These are phyloP conservation scores for Cladophialophora immunda DNA, from an alignment of 2,329 filamentous ascomycete species.

Conservation along the genomic window DNA sequence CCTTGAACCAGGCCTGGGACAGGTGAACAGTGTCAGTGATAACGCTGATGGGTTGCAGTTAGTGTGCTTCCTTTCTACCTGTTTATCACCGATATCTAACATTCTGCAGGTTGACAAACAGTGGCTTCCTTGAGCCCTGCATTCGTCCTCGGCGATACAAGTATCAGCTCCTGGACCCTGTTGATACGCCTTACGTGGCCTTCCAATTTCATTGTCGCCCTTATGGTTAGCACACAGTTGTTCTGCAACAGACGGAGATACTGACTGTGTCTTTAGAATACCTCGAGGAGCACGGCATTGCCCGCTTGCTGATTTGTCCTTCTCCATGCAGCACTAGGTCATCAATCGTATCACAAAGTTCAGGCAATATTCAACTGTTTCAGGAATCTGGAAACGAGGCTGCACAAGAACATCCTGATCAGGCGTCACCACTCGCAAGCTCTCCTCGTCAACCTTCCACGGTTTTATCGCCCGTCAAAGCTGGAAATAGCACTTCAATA, in stretches of 20 bases:
- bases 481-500: not conserved
- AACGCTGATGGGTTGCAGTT: conserved; percentile 30
- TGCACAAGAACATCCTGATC: conserved; percentile 2
- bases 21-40: conserved; percentile 8
- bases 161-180: conserved; percentile 59
- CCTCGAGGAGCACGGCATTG: conserved; percentile 20
- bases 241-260: not conserved
- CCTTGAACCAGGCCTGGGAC: conserved; percentile 22
- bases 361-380: conserved; percentile 6
- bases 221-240: conserved; percentile 25
- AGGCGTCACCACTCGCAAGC: not conserved
- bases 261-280: conserved; percentile 19
- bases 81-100: conserved; percentile 7
- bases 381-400: conserved; percentile 1
- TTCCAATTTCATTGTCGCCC: conserved; percentile 48
- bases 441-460: not conserved
- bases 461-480: not conserved
- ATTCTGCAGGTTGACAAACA: conserved; percentile 31
- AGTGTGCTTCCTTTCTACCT: not conserved
- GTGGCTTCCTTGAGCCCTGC: conserved; percentile 37
- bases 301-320: conserved; percentile 1
- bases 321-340: conserved; percentile 19
- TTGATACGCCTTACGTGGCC: conserved; percentile 57
- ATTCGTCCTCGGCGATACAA: conserved; percentile 48
- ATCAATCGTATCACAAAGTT: conserved; percentile 18